Base-by-base conservation (phyloP, 2,329 filamentous ascomycete species). In the Ascochyta lentis region DNA sequence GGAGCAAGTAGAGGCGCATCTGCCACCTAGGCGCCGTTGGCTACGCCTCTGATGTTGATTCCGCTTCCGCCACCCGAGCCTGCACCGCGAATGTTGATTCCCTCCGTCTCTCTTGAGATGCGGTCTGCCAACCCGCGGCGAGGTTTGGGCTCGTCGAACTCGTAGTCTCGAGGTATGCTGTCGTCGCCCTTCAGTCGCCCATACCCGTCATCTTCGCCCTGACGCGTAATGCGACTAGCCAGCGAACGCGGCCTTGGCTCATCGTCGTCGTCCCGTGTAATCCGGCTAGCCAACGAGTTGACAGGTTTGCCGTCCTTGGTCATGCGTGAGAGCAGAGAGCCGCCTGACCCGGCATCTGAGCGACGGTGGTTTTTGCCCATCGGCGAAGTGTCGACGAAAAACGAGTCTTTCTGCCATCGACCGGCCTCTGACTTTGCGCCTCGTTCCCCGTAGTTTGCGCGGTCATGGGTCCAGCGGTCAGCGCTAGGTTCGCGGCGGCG, bases 331-430 rank as follows among this genome's bases (percentile, higher is more conserved):
- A 73, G 55, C 26, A 74, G 53, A 12, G 68, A 71, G 15, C 64
- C 67, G 46, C 63, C 63, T 37, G 63, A 58, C 15, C 61, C 59
- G n/a, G 68, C 65, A 37, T 70, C 70, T 33, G 75, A 76, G 22
- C 79, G 75, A 27, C 76, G 76, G 60, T 82, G 78, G 47, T 78
- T 19, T 19, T 19, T 78, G 60, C 72, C 74, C 63, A 70, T 72
- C 45, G 76, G 68, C 2, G 77, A 78, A 58, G 76, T 77, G 53
- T 71, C 69, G 37, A 74, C 16, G 13, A 53, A 46, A 9, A 48
- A 58, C n/a, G 64, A 49, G 41, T 71, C 68, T 46, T 72, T 70
- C 29, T 66, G 58, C 65, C 67, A 68, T 47, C 67, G 65, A 34
- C 59, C 65, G 35, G 58, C 58, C 24, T 64, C 48, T 8, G 58